Evolutionary conservation across 768 basidiomycete species (phyloP).

Genomic region (Leccinum ochraceum): DNA sequence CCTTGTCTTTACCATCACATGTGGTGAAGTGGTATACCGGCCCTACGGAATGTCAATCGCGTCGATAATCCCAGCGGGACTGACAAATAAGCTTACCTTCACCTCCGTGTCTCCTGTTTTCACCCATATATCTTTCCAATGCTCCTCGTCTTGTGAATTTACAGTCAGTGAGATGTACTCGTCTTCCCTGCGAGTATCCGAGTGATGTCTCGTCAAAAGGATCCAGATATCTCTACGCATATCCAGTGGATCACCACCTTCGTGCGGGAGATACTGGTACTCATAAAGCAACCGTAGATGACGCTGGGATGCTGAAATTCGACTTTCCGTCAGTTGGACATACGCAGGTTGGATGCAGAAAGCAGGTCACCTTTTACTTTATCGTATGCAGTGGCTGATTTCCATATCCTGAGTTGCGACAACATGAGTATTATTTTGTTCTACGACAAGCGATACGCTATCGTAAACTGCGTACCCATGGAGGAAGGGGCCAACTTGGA

Average conservation of each 20-base stretch:
- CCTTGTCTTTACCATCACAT: conserved; percentile 37
- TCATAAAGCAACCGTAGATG: conserved; percentile 44
- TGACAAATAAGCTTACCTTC: conserved; percentile 33
- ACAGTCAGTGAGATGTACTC: conserved; percentile 68
- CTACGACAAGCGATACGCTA: neutral
- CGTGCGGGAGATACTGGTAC: conserved; percentile 1
- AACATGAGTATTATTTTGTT: conserved; percentile 1
- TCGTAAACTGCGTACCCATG: conserved; percentile 59
- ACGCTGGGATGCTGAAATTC: conserved; percentile 39
- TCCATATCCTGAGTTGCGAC: conserved; percentile 35
- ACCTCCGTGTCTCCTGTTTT: conserved; percentile 35
- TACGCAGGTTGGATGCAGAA: conserved; percentile 11
- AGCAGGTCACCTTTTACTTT: conserved; percentile 34
- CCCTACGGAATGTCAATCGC: conserved; percentile 29
- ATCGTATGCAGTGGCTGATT: conserved; percentile 43
- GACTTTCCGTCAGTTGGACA: neutral
- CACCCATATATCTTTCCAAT: conserved; percentile 25
- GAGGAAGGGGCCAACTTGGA: conserved; percentile 49
- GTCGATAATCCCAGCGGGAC: neutral
- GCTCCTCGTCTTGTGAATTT: conserved; percentile 44
- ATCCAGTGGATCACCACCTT: conserved; percentile 1
- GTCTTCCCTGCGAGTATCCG: conserved; percentile 53
- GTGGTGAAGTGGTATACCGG: conserved; percentile 47
- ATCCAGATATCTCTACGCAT: conserved; percentile 67
- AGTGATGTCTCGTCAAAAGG: conserved; percentile 75